Base-by-base conservation (phyloP, 2,329 filamentous ascomycete species). In the Aspergillus sp. region DNA sequence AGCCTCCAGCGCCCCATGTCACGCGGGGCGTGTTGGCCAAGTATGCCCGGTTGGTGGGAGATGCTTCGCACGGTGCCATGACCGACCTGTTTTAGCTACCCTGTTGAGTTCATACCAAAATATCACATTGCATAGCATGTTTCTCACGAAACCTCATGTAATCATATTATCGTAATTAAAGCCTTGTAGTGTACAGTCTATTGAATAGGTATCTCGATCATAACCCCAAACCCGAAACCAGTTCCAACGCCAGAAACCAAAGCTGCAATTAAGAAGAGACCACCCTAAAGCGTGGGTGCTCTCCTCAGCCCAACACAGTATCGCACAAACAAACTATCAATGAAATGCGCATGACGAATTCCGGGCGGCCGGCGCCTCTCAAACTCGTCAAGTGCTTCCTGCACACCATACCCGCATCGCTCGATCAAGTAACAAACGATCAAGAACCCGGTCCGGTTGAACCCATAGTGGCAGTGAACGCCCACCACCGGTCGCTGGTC, bases 401-500 rank as follows among this genome's bases (percentile, higher is more conserved):
- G 82, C 2, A 96, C 82, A 19, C 76, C 76, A 63, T 83, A 92
- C 0, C 83, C 85, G 60, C 88, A 82, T 44, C 84, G 79, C 74
- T 96, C 91, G 13, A 96, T 86, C n/a, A 97, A 77, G 66, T 96
- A 97, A 64, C 86, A 90, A 30, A 90, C 87, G 47, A 97, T 84
- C 66, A 96, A 89, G 69, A 93, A 96, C 0, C 93, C 93, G 0
- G 93, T 96, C 19, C 92, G 83, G 68, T 97, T 96, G 75, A 95
- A 96, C 0, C 93, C 93, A 62, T 96, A 96, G 65, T 97, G 93
- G 64, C 93, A 97, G 68, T 97, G 93, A 0, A 96, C 90, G 2
- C 87, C 92, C 47, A 96, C 82, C 45, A 86, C 63, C 13, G 73
- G 73, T n/a, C 68, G 68, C 50, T 35, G 63, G 9, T 50, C 75